Evolutionary conservation across 768 basidiomycete species (phyloP).

Genomic region (Nidularia pulvinata): DNA sequence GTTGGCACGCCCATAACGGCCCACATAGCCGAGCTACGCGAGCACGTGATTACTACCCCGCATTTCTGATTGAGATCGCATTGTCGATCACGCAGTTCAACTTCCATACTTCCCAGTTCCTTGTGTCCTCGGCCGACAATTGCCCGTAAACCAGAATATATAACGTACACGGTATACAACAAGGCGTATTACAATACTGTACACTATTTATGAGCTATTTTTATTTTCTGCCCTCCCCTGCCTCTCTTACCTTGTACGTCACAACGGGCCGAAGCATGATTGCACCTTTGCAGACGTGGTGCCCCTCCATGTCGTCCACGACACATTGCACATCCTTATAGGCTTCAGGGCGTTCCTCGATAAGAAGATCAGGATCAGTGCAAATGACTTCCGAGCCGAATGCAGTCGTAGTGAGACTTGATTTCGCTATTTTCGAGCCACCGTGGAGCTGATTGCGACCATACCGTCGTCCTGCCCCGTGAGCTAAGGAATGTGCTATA

Average conservation of each 20-base stretch:
- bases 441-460: conserved; percentile 28
- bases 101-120: too few species aligned
- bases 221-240: conserved; percentile 9
- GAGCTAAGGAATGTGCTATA: conserved; percentile 31
- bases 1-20: neutral
- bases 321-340: conserved; percentile 33
- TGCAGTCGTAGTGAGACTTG: conserved; percentile 23
- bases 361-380: conserved; percentile 27
- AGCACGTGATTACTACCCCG: neutral
- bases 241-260: conserved; percentile 30
- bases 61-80: too few species aligned
- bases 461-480: conserved; percentile 33
- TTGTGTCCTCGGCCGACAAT: too few species aligned
- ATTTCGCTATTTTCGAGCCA: conserved; percentile 21
- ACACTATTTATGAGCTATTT: conserved; percentile 1
- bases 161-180: neutral
- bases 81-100: too few species aligned
- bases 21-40: neutral
- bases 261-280: conserved; percentile 30
- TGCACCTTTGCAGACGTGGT: conserved; percentile 21
- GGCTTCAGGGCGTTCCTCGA: conserved; percentile 36
- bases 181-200: neutral
- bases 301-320: conserved; percentile 29
- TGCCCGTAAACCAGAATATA: too few species aligned
- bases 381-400: conserved; percentile 34